Evolutionary conservation across 2,329 filamentous ascomycete genomes (phyloP), one percentile per base, ranked within the genome.

Genomic region (Aspergillus sp.): DNA sequence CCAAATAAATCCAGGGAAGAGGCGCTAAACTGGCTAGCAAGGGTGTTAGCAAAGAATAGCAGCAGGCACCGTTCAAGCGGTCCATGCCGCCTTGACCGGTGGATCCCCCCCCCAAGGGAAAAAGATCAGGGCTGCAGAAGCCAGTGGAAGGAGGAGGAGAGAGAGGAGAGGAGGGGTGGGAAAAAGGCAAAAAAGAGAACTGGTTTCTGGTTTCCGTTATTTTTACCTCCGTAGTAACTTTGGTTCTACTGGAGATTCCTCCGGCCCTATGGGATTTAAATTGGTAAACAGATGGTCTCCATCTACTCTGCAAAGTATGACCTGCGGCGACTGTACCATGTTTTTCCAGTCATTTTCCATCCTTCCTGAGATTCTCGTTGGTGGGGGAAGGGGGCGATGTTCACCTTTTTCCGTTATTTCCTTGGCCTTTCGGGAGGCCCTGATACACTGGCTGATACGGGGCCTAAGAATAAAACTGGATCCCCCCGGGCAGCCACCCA

Each of bases 81-180:
- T 58, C 60, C 64, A 66, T 63, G 64, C 65, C 64, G 65, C 62
- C 64, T 57, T 56, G 59, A 63, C 54, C 48, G 58, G 66, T 67
- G 66, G 66, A 61, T 63, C 61, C 55, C 47, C 49, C 49, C 50
- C 30, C 36, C 32, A 36, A 15, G 59, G 52, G 57, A 58, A 52
- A 60, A 61, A 58, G 55, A 58, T 62, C 50, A 53, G 36, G 50
- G 49, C 54, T 61, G 49, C 58, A 58, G 50, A 51, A 55, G 23
- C 39, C 41, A 55, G 56, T 49, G 30, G 27, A 51, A 32, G 23
- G 3, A 51, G 27, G n/a, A 42, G 39, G 39, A 19, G 39, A n/a
- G 15, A 5, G 39, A 42, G 39, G 39, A 19, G 7, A 42, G 17
- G 39, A 5, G 27, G 27, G 27, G 27, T 11, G 27, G 39, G n/a